Evolutionary conservation across 805 yeast species (phyloP).

Genomic region (Saccharomycodes ludwigii): DNA sequence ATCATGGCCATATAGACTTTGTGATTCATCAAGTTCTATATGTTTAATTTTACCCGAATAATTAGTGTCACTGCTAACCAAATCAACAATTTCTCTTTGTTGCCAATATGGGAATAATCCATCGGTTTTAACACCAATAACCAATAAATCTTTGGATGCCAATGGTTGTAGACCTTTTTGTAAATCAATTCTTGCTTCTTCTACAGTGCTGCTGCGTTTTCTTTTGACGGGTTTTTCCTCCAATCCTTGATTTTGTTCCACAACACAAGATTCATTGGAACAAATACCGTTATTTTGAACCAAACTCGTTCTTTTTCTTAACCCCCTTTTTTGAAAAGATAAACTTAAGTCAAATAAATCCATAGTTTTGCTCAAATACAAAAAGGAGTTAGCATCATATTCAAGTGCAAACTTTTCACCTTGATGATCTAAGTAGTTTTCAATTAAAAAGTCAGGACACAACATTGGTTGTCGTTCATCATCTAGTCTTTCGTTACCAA

Average conservation of each 20-base stretch:
- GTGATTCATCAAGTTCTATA: conserved; percentile 62
- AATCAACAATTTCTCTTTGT: conserved; percentile 66
- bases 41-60: conserved; percentile 44
- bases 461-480: conserved; percentile 70
- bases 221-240: conserved; percentile 29
- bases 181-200: conserved; percentile 50
- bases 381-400: conserved; percentile 80
- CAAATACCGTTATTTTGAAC: conserved; percentile 8
- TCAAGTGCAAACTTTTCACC: conserved; percentile 89
- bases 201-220: conserved; percentile 37
- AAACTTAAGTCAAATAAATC: conserved; percentile 75
- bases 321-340: conserved; percentile 33
- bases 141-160: conserved; percentile 52
- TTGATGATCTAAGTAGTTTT: conserved; percentile 86
- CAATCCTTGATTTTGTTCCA: conserved; percentile 13
- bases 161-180: conserved; percentile 51
- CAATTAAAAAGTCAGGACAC: conserved; percentile 88
- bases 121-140: conserved; percentile 89
- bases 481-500: conserved; percentile 80
- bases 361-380: conserved; percentile 88
- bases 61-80: conserved; percentile 32
- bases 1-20: conserved; percentile 83
- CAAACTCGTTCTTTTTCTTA: conserved; percentile 23
- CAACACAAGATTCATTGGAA: no score
- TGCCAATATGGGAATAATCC: conserved; percentile 92